phyloP scores from a whole-genome alignment of 257 asterid genomes.

The Solanum tarijense region DNA sequence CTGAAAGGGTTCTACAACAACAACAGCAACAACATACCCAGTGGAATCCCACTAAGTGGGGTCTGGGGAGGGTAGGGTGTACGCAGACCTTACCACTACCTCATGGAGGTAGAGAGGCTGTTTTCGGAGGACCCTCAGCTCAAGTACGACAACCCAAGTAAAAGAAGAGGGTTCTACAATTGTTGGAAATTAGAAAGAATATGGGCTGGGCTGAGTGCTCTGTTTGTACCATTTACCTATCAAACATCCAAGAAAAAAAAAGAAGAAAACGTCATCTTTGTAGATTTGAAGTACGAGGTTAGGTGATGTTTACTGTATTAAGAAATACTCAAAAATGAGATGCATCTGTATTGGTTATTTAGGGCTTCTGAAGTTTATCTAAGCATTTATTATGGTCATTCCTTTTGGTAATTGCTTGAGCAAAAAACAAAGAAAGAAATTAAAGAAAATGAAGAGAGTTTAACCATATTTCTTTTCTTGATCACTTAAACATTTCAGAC shows the following conservation, averaged over 20 bases:
- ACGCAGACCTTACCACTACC: too few species aligned
- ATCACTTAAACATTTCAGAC: slow-evolving; percentile 39
- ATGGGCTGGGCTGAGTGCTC: background rate
- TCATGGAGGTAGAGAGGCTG: too few species aligned
- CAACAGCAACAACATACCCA: too few species aligned
- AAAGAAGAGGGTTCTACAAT: background rate
- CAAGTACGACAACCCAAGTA: too few species aligned
- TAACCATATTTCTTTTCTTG: slow-evolving; percentile 5
- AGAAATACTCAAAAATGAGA: background rate
- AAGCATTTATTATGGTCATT: background rate
- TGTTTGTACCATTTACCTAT: background rate
- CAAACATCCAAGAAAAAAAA: background rate
- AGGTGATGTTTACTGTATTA: background rate
- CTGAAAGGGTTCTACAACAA: background rate
- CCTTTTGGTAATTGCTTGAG: background rate
- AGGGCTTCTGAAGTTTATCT: background rate
- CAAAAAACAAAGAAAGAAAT: background rate
- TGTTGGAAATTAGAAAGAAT: background rate
- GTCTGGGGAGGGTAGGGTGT: too few species aligned
- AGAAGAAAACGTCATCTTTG: background rate
- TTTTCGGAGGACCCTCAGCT: too few species aligned
- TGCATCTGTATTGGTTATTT: background rate
- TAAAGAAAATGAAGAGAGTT: background rate
- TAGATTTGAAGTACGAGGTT: background rate
- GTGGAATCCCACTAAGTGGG: too few species aligned